Evolutionary conservation across 441 rosid genomes (phyloP), one percentile per base, ranked within the genome.

Genomic region (Erodium texanum): DNA sequence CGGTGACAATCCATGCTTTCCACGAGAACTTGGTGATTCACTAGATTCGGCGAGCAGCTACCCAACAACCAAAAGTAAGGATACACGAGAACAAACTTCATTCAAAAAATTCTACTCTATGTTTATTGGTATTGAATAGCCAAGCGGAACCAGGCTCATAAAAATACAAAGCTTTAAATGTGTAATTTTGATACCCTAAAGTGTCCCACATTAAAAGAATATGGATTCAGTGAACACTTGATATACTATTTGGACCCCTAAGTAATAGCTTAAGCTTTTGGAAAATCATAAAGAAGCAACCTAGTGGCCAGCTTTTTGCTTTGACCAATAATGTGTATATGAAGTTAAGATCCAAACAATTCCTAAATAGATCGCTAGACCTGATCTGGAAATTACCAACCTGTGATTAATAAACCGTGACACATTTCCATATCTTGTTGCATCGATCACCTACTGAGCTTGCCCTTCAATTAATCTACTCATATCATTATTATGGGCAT

Each of bases 331-430:
- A 61, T 61, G 56, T 1, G n/a, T 9, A 16, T 5, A 19, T 59
- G 66, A 71, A 52, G 34, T 66, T 66, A 52, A 24, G 34, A 62
- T 66, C 34, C 20, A 61, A 61, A 5, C 27, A 23, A 23, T 15
- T 27, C 64, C 34, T 63, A n/a, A 7, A 14, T 16, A 27, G 41
- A 32, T 32, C n/a, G 24, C n/a, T 62, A 43, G 24, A 68, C 32
- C 36, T 52, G 64, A 59, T 3, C 64, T 20, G 24, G 58, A 15
- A 45, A 29, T 64, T 24, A 63, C 70, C 83, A 76, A 92, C 99
- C 97, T 92, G 84, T 95, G 98, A 78, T 92, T 95, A 71, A 95
- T 90, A 82, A 90, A 95, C 68, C 99, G 79, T 56, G 98, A 87
- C 65, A 92, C 80, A 74, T 92, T 95, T 58, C 97, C 97, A 75